Conservation (phyloP, 345 rosid species). For the Eucalyptus erythrocorys region DNA sequence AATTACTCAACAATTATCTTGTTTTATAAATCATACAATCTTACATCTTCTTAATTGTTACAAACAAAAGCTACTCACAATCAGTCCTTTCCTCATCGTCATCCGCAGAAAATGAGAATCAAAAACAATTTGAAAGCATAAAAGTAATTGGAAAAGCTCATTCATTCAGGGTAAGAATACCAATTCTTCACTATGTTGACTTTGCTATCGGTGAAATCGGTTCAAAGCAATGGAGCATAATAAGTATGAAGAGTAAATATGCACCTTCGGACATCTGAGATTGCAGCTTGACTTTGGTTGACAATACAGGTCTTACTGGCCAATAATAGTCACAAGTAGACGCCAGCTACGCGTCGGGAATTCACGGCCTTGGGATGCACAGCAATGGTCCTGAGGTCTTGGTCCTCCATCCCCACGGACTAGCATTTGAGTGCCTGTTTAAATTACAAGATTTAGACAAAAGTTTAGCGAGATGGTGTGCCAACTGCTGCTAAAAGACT, state of each 20-base stretch:
- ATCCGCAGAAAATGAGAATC: neutral
- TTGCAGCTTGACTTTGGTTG: neutral
- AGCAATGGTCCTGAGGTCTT: neutral
- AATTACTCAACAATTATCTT: neutral
- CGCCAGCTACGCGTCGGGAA: neutral
- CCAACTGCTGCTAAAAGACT: neutral
- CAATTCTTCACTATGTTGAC: neutral
- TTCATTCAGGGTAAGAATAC: neutral
- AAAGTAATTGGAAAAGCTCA: neutral
- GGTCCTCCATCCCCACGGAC: neutral
- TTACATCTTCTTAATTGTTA: neutral
- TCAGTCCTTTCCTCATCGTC: neutral
- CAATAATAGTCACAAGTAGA: neutral
- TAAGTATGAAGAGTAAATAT: neutral
- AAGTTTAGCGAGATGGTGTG: neutral
- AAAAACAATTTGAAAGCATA: neutral
- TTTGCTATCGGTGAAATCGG: neutral
- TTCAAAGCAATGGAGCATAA: neutral
- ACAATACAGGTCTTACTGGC: neutral
- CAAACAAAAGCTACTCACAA: neutral
- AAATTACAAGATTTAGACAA: neutral
- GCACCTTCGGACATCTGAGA: neutral
- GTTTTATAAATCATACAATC: neutral
- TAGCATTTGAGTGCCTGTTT: neutral
- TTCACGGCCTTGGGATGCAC: neutral